A percentile compares a stretch with the other conserved stretches of the same genome.
Conservation (phyloP, 352 stramenopile species). For the Phytophthora boehmeriae region DNA sequence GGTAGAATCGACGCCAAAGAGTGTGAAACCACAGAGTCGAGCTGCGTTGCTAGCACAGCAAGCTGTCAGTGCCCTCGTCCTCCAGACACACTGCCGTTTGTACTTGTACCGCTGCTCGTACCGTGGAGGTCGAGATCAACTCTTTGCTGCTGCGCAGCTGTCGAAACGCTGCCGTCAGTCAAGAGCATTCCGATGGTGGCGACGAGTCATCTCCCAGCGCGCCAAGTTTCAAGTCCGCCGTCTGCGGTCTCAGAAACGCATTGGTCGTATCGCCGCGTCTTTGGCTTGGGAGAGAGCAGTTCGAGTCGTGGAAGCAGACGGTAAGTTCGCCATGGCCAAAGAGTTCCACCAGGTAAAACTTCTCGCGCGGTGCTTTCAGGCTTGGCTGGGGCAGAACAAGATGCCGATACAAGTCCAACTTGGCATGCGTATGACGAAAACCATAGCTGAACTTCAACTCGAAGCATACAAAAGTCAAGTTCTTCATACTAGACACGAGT, state of each 20-base stretch:
- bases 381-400: slow-evolving; percentile 33
- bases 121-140: slow-evolving; percentile 19
- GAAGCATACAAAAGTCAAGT: no score
- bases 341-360: slow-evolving; percentile 41
- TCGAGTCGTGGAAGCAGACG: slow-evolving; percentile 35
- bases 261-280: slow-evolving; percentile 2
- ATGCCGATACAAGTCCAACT: no score
- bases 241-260: slow-evolving; percentile 14
- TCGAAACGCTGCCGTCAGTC: slow-evolving; percentile 14
- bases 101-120: slow-evolving; percentile 34
- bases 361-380: slow-evolving; percentile 16
- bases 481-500: no score
- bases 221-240: slow-evolving; percentile 21
- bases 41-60: slow-evolving; percentile 17
- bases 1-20: not conserved
- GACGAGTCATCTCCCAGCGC: slow-evolving; percentile 17
- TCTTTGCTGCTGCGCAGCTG: slow-evolving; percentile 22
- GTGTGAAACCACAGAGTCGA: slow-evolving; percentile 18
- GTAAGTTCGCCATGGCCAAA: slow-evolving; percentile 57
- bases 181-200: slow-evolving; percentile 22
- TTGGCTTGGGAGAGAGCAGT: slow-evolving; percentile 13
- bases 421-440: no score
- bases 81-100: slow-evolving; percentile 29
- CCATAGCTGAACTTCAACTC: no score
- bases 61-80: slow-evolving; percentile 23